phyloP scores from a whole-genome alignment of 441 rosid genomes.

The Eutrema salsugineum region DNA sequence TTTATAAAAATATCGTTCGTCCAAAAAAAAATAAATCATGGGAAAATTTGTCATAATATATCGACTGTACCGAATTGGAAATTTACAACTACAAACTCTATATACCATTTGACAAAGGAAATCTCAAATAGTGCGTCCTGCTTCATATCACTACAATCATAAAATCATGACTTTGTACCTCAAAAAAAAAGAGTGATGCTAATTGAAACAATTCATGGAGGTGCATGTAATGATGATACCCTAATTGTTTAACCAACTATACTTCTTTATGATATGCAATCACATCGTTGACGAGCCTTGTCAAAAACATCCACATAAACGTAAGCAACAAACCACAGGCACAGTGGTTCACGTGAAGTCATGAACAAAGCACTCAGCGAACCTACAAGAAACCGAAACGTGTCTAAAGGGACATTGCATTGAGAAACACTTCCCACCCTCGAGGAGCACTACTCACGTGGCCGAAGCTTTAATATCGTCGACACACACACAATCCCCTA shows the following conservation, averaged over 20 bases:
- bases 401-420: conserved; percentile 6
- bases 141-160: not conserved
- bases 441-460: conserved; percentile 25
- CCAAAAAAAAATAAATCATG: not conserved
- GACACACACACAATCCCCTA: not conserved
- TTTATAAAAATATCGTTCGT: too few relatives aligned
- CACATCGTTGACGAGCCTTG: conserved; percentile 12
- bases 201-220: not conserved
- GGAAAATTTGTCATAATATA: not conserved
- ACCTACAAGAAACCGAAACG: conserved; percentile 23
- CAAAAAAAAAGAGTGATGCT: not conserved
- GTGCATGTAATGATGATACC: not conserved
- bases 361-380: conserved; percentile 12
- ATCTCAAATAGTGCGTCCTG: not conserved
- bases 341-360: conserved; percentile 23
- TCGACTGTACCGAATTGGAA: not conserved
- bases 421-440: conserved; percentile 17
- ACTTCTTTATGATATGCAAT: not conserved
- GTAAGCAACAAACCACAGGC: conserved; percentile 4
- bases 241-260: not conserved
- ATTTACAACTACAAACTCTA: not conserved
- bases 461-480: not conserved
- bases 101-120: conserved; percentile 9
- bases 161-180: not conserved
- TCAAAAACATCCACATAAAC: conserved; percentile 9